Conservation (phyloP, 441 rosid species). For the Biscutella laevigata region DNA sequence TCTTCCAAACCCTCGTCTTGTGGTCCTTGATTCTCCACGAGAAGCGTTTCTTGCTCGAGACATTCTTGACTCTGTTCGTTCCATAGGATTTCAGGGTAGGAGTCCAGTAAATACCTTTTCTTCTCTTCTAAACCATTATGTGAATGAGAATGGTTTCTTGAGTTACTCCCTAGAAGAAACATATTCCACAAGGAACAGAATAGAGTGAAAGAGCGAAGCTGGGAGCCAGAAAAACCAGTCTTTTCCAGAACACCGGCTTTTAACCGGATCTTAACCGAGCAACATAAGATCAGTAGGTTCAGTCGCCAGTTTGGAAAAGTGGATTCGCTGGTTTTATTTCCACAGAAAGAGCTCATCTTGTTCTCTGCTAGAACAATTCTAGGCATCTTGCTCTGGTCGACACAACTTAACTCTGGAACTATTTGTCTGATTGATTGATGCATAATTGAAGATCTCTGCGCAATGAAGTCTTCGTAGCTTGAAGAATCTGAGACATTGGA, state of each 20-base stretch:
- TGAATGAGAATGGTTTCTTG: conserved; percentile 20
- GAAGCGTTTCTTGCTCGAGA: conserved; percentile 5
- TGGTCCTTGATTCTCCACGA: not conserved
- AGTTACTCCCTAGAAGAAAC: conserved; percentile 44
- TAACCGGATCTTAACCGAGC: conserved; percentile 51
- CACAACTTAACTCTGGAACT: conserved; percentile 42
- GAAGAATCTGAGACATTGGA: conserved; percentile 47
- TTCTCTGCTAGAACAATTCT: conserved; percentile 66
- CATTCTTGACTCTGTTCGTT: conserved; percentile 4
- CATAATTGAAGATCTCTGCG: conserved; percentile 45
- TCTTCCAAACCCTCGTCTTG: not conserved
- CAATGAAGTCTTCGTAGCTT: conserved; percentile 49
- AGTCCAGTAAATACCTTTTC: not conserved
- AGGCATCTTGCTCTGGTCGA: conserved; percentile 46
- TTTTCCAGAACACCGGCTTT: conserved; percentile 40
- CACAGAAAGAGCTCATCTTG: conserved; percentile 33
- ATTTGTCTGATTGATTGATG: conserved; percentile 54
- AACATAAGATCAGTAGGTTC: conserved; percentile 53
- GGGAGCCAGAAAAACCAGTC: conserved; percentile 35
- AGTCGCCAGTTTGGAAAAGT: conserved; percentile 54
- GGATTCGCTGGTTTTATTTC: conserved; percentile 35
- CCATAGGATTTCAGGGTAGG: conserved; percentile 10
- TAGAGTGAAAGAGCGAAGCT: conserved; percentile 35
- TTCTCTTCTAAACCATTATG: conserved; percentile 9
- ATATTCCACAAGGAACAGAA: conserved; percentile 52